Evolutionary conservation across 1,284 basidiomycete species (phyloP), one percentile per base, ranked within the genome.

Genomic region (Leucoagaricus sp.): DNA sequence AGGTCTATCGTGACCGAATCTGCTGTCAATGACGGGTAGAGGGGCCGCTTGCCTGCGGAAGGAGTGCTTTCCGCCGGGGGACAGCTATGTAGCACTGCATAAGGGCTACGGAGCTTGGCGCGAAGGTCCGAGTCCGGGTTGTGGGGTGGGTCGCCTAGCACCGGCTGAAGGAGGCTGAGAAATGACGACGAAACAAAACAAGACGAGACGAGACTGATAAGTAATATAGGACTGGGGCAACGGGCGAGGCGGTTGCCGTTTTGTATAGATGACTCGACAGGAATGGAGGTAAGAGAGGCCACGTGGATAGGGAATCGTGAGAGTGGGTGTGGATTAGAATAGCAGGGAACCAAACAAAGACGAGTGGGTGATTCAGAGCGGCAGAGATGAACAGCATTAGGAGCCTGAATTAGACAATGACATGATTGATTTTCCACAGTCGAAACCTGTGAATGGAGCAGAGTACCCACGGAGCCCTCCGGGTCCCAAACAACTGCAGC

Each of bases 401-500:
- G 17, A 47, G 45, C 53, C 34, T 17, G 36, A 44, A 42, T 33
- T 55, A 40, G 42, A 38, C 8, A 51, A 34, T 51, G 55, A 38
- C 55, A 50, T n/a, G 40, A 33, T 15, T 44, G 49, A 41, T 57
- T 56, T 51, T 55, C 53, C 53, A 55, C 53, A 40, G 38, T 33
- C 48, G 23, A 26, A 47, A 23, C 13, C 15, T 50, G 33, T 15
- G 28, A 38, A 31, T 44, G 55, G 34, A 40, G 49, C 26, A 46
- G 21, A 47, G 12, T 13, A 5, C 28, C 19, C n/a, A 17, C 15
- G 38, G 29, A 49, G 10, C 21, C 47, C 19, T 6, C 7, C 7
- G 31, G 3, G 19, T 13, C 17, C 25, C 9, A 17, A 19, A 12
- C 17, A 41, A 19, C 38, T n/a, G 12, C 8, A 49, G 31, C 25